Percentiles rank a stretch among this genome's conserved stretches.
These are phyloP conservation scores for Madurella fahalii DNA, from an alignment of 2,329 filamentous ascomycete genomes.

Conservation along the genomic window DNA sequence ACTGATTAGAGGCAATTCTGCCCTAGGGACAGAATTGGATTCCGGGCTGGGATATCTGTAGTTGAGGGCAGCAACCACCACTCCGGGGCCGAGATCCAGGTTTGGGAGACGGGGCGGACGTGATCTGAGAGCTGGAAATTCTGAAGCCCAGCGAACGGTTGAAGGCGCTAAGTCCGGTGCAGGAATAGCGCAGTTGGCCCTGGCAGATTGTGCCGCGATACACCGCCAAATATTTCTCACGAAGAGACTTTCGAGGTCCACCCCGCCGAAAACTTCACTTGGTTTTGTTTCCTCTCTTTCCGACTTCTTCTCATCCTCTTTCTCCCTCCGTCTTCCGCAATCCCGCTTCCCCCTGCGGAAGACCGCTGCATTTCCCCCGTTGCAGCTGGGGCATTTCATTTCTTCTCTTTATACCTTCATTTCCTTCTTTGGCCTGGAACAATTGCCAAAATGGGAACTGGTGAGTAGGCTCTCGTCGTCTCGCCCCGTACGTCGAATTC, in stretches of 20 bases:
- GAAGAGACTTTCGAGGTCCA: slow-evolving; percentile 19
- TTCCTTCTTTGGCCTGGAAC: slow-evolving; percentile 11
- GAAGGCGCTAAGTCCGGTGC: slow-evolving; percentile 13
- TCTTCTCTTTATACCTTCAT: slow-evolving; percentile 6
- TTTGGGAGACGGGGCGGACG: neutral
- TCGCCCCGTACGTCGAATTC: slow-evolving; percentile 13
- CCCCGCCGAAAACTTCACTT: slow-evolving; percentile 26
- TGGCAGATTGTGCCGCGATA: slow-evolving; percentile 16
- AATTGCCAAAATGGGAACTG: slow-evolving; percentile 26
- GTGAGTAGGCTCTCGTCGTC: slow-evolving; percentile 10
- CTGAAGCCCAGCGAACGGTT: slow-evolving; percentile 15
- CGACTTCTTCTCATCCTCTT: slow-evolving; percentile 12
- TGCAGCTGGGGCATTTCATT: slow-evolving; percentile 16
- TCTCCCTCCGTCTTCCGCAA: slow-evolving; percentile 20
- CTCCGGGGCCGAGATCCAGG: slow-evolving; percentile 6
- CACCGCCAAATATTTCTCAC: slow-evolving; percentile 25
- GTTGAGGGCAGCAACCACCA: neutral
- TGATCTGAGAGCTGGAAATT: slow-evolving; percentile 19
- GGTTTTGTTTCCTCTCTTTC: slow-evolving; percentile 6
- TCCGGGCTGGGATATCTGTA: slow-evolving; percentile 1
- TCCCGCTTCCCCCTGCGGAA: slow-evolving; percentile 15
- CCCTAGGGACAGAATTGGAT: slow-evolving; percentile 7
- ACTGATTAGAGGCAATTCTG: slow-evolving; percentile 1
- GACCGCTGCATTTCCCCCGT: slow-evolving; percentile 16
- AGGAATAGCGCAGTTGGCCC: slow-evolving; percentile 3